Conservation (phyloP, 257 asterid genomes). For the Forsythia suspensa region DNA sequence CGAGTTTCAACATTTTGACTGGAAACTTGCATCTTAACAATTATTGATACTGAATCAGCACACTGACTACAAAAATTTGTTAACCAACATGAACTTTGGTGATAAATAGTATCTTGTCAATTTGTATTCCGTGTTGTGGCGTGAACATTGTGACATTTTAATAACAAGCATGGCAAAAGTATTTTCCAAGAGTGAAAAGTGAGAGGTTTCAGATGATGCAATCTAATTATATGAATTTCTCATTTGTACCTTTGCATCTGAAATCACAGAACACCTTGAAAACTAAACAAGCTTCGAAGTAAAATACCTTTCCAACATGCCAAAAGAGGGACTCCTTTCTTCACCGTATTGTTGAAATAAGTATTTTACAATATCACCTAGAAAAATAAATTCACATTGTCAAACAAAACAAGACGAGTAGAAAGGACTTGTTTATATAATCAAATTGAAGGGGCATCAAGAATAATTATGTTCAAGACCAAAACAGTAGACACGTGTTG, state of each 20-base stretch:
- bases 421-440: neutral
- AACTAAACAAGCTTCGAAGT: neutral
- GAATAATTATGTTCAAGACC: no score
- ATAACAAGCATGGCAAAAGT: neutral
- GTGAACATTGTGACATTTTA: no score
- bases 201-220: neutral
- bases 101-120: no score
- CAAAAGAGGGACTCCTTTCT: slow-evolving; percentile 58
- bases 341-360: slow-evolving; percentile 74
- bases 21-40: no score
- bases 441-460: neutral
- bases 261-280: neutral
- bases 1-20: no score
- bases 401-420: neutral
- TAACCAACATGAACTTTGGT: neutral
- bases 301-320: slow-evolving; percentile 68
- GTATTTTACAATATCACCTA: slow-evolving; percentile 74
- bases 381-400: slow-evolving; percentile 15
- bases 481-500: neutral
- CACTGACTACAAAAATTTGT: neutral
- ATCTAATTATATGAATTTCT: neutral
- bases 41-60: no score
- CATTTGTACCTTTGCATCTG: neutral
- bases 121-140: neutral
- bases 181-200: neutral